phyloP scores from a whole-genome alignment of 495 filamentous ascomycete species.

The Xylaria telfairii region DNA sequence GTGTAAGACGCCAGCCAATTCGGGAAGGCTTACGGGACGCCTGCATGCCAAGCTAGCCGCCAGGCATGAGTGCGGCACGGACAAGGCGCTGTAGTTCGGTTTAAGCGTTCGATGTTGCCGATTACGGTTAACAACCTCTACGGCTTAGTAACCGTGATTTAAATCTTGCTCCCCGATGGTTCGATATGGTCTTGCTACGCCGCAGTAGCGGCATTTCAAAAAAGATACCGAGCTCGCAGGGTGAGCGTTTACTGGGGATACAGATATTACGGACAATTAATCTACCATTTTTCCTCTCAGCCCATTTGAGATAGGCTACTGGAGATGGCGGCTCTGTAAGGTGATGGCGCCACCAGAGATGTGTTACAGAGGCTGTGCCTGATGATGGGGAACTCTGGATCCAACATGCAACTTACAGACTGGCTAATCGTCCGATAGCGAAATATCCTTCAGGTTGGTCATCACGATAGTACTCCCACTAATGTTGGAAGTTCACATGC shows the following conservation, averaged over 20 bases:
- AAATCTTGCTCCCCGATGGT: background rate
- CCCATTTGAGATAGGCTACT: background rate
- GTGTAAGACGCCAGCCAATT: background rate
- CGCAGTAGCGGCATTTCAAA: constrained; percentile 8
- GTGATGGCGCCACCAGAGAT: constrained; percentile 16
- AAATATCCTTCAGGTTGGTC: background rate
- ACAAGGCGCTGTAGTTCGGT: background rate
- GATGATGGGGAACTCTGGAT: background rate
- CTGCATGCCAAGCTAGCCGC: background rate
- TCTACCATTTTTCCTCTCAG: too few relatives aligned
- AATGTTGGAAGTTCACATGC: background rate
- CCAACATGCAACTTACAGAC: background rate
- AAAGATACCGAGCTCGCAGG: background rate
- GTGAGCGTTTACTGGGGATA: background rate
- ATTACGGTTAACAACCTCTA: background rate
- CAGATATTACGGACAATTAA: background rate
- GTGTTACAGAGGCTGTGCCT: background rate
- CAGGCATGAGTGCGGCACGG: background rate
- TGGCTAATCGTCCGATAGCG: background rate
- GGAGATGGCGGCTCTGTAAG: background rate
- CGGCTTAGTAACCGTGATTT: background rate
- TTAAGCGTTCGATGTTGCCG: background rate
- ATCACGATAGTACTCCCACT: background rate
- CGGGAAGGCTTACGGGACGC: background rate
- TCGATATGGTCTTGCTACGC: constrained; percentile 1